Percentiles rank a stretch among this genome's conserved stretches.
Evolutionary conservation across 2,329 filamentous ascomycete genomes (phyloP).

Genomic region (Alternaria dauci): DNA sequence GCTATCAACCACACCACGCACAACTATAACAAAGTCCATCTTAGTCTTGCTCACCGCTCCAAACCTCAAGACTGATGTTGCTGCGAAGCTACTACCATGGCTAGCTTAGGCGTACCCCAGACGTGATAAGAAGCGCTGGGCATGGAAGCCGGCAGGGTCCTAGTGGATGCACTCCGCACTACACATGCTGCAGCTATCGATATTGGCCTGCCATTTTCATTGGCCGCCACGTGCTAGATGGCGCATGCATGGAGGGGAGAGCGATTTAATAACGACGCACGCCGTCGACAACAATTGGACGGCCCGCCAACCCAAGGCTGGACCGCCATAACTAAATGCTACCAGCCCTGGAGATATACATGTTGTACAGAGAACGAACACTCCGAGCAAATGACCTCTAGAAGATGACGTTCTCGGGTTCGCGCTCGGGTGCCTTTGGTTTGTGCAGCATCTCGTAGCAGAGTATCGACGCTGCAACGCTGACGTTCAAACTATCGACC

Average conservation of each 20-base stretch:
- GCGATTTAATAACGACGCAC: conserved; percentile 17
- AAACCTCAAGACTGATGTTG: background rate
- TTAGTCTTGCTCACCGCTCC: conserved; percentile 10
- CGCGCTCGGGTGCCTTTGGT: conserved; percentile 26
- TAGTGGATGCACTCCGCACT: conserved; percentile 18
- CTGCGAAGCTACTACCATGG: background rate
- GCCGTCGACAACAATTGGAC: conserved; percentile 5
- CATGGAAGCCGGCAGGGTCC: conserved; percentile 12
- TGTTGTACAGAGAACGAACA: conserved; percentile 13
- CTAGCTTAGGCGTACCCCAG: background rate
- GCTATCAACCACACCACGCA: background rate
- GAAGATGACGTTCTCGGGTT: conserved; percentile 33
- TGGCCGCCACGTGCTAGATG: background rate
- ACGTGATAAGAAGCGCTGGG: conserved; percentile 13
- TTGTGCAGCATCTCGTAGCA: conserved; percentile 71
- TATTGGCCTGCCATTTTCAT: conserved; percentile 6
- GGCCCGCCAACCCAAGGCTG: background rate
- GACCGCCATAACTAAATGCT: conserved; percentile 5
- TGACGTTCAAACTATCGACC: conserved; percentile 93
- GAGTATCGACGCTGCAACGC: conserved; percentile 82
- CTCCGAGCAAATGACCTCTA: conserved; percentile 14
- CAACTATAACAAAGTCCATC: background rate
- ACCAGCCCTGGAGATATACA: background rate
- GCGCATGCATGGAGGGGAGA: conserved; percentile 15
- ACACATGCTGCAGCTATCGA: conserved; percentile 15